Conservation (phyloP, 129 eudicot genomes). For the Chrysanthemum lavandulifolium region DNA sequence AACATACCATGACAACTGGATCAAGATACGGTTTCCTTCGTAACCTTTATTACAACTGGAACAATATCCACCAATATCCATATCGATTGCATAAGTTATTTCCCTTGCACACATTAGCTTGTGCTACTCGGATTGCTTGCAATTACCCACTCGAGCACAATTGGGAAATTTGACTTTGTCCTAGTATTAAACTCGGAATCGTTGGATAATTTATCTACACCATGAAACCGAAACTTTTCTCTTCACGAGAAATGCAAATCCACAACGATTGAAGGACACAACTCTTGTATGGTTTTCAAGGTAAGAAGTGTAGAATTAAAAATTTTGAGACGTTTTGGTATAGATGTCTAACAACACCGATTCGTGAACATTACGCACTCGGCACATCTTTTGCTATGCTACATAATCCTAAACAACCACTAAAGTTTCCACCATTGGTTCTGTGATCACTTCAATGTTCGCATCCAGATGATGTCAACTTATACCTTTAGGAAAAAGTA, state of each 20-base stretch:
- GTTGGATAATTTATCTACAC: conserved; percentile 17
- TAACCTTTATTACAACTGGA: conserved; percentile 41
- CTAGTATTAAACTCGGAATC: not conserved
- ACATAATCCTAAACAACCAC: conserved; percentile 12
- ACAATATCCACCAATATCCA: conserved; percentile 36
- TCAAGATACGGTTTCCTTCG: conserved; percentile 47
- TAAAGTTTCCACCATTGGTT: not conserved
- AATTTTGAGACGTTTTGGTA: conserved; percentile 1
- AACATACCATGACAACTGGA: conserved; percentile 40
- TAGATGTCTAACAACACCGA: conserved; percentile 12
- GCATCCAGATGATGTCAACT: conserved; percentile 2
- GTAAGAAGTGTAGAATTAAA: not conserved
- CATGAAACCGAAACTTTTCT: conserved; percentile 1
- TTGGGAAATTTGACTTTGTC: conserved; percentile 19
- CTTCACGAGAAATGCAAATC: conserved; percentile 39
- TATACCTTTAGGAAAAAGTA: not conserved
- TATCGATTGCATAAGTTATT: conserved; percentile 32
- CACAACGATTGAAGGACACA: not conserved
- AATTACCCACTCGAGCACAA: conserved; percentile 40
- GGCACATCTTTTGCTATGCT: not conserved
- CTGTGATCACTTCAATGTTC: not conserved
- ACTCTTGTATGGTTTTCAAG: conserved; percentile 3
- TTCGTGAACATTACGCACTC: not conserved
- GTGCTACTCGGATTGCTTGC: conserved; percentile 19
- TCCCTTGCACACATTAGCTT: conserved; percentile 28